Conservation (phyloP, 2,329 filamentous ascomycete species). For the Corinectria fuckeliana region DNA sequence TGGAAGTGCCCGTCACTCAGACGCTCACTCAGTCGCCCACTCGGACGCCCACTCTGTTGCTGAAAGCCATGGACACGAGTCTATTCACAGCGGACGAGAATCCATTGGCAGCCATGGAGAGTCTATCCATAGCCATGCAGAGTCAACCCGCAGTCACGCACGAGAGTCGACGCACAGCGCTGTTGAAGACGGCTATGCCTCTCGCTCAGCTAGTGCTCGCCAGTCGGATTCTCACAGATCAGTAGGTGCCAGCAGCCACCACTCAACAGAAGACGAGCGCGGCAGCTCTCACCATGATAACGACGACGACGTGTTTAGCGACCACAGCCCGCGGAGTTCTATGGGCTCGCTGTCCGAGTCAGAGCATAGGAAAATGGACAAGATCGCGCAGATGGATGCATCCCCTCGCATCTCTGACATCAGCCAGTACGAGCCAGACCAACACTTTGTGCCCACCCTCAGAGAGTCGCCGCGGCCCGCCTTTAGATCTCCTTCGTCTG, state of each 20-base stretch:
- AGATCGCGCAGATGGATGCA: slow-evolving; percentile 40
- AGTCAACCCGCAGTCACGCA: background rate
- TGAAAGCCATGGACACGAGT: background rate
- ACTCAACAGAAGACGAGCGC: slow-evolving; percentile 25
- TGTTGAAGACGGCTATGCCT: background rate
- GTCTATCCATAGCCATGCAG: background rate
- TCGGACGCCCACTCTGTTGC: background rate
- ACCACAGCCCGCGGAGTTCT: slow-evolving; percentile 63
- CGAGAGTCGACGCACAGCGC: background rate
- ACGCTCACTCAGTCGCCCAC: background rate
- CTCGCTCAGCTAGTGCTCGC: slow-evolving; percentile 27
- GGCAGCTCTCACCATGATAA: slow-evolving; percentile 59
- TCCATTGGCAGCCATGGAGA: background rate
- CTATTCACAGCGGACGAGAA: slow-evolving; percentile 1
- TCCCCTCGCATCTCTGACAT: slow-evolving; percentile 58
- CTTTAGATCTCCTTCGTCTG: slow-evolving; percentile 73
- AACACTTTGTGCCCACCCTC: slow-evolving; percentile 60
- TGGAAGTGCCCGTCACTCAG: background rate
- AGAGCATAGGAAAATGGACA: slow-evolving; percentile 43
- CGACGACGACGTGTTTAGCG: slow-evolving; percentile 66
- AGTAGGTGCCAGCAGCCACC: slow-evolving; percentile 26
- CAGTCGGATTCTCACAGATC: slow-evolving; percentile 35
- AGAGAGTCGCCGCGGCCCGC: slow-evolving; percentile 66
- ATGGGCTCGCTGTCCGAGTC: slow-evolving; percentile 56
- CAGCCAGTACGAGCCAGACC: slow-evolving; percentile 54